These are phyloP conservation scores for Pseudonectria foliicola DNA, from an alignment of 2,329 filamentous ascomycete species.

Conservation along the genomic window DNA sequence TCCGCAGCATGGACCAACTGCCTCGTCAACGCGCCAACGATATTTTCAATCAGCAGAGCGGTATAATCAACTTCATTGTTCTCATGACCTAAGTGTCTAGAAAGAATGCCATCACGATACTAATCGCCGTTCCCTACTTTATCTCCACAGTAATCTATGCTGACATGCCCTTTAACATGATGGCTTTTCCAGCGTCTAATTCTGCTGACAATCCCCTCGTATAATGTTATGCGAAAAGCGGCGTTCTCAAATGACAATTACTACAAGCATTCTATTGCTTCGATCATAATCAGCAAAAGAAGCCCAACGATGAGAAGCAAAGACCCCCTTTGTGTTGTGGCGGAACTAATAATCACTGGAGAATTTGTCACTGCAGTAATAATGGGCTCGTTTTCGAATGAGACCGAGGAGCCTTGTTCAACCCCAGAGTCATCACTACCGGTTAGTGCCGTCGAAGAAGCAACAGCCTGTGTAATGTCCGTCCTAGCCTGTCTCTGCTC, in stretches of 20 bases:
- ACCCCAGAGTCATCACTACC: not conserved
- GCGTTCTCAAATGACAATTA: no score
- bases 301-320: no score
- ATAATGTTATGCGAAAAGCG: no score
- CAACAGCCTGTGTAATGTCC: not conserved
- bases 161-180: conserved; percentile 6
- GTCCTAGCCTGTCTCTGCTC: no score
- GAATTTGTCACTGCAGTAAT: not conserved
- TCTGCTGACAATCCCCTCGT: no score
- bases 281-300: no score
- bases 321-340: not conserved
- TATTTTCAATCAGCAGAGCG: no score
- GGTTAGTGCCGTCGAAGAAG: not conserved
- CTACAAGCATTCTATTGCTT: no score
- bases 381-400: no score
- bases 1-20: no score
- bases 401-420: no score
- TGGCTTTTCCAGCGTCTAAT: not conserved
- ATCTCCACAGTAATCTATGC: conserved; percentile 11
- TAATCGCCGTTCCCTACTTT: conserved; percentile 10
- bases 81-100: conserved; percentile 12
- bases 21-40: no score
- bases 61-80: conserved; percentile 1
- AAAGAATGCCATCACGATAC: conserved; percentile 10
- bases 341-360: not conserved